phyloP scores from a whole-genome alignment of 179 eudicot species.

The Silene noctiflora region DNA sequence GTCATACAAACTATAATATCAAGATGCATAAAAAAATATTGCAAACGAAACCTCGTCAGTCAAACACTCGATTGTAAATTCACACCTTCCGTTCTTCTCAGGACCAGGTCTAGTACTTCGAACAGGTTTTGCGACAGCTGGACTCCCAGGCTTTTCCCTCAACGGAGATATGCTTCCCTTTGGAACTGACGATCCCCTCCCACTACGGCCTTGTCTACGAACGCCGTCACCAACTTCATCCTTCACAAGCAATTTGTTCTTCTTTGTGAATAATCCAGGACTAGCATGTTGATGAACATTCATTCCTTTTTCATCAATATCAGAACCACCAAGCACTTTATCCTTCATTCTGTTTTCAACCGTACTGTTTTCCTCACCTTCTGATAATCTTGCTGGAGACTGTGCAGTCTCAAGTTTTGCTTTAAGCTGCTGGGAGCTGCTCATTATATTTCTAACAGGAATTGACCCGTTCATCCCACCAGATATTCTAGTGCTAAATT shows the following conservation, averaged over 20 bases:
- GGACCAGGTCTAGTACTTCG: slow-evolving; percentile 56
- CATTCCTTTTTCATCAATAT: slow-evolving; percentile 48
- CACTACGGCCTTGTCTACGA: slow-evolving; percentile 63
- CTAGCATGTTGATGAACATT: slow-evolving; percentile 44
- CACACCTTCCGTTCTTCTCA: slow-evolving; percentile 83
- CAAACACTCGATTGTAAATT: background rate
- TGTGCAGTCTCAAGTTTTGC: slow-evolving; percentile 56
- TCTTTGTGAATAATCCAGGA: slow-evolving; percentile 47
- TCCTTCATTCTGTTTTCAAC: slow-evolving; percentile 52
- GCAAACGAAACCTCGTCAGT: background rate
- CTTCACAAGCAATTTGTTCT: slow-evolving; percentile 44
- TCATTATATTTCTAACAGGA: slow-evolving; percentile 43
- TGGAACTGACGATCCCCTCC: slow-evolving; percentile 52
- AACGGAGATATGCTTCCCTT: slow-evolving; percentile 46
- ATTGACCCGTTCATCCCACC: slow-evolving; percentile 44
- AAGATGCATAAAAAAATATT: background rate
- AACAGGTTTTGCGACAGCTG: slow-evolving; percentile 50
- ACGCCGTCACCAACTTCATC: slow-evolving; percentile 48
- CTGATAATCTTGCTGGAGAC: slow-evolving; percentile 73
- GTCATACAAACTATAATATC: slow-evolving; percentile 14
- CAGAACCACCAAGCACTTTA: slow-evolving; percentile 39
- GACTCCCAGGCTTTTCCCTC: slow-evolving; percentile 54
- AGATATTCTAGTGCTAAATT: slow-evolving; percentile 46
- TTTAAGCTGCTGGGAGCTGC: slow-evolving; percentile 50
- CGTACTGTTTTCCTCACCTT: slow-evolving; percentile 71